These are phyloP conservation scores for Penicillium sp. DNA, from an alignment of 2,329 filamentous ascomycete species.

Conservation along the genomic window DNA sequence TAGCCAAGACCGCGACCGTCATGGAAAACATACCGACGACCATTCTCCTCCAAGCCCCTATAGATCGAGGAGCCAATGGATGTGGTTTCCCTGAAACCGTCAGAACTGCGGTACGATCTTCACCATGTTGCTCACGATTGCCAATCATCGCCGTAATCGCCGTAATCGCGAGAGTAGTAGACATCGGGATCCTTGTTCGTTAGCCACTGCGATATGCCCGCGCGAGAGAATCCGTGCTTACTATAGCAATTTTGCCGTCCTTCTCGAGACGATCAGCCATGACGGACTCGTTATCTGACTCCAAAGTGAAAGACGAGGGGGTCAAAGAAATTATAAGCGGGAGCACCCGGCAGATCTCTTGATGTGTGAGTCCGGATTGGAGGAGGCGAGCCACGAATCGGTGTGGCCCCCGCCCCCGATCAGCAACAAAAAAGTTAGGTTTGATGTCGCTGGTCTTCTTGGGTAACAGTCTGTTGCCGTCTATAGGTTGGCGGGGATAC, in stretches of 20 bases:
- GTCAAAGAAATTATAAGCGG: not conserved
- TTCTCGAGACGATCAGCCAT: not conserved
- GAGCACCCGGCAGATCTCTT: not conserved
- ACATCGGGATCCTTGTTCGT: constrained; percentile 1
- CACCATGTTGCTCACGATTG: constrained; percentile 4
- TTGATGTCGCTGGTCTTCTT: not conserved
- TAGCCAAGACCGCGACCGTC: not conserved
- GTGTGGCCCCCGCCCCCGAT: not conserved
- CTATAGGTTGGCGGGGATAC: not conserved
- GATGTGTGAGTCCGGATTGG: not conserved
- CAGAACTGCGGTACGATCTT: constrained; percentile 16
- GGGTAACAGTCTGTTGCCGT: not conserved
- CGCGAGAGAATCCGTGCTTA: not conserved
- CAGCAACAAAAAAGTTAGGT: not conserved
- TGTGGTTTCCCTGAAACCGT: constrained; percentile 15
- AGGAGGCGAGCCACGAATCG: not conserved
- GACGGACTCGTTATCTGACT: not conserved
- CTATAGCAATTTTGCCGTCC: not conserved
- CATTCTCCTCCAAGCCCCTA: constrained; percentile 21
- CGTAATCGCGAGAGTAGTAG: not conserved
- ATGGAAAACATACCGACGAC: constrained; percentile 17
- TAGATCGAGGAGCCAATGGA: constrained; percentile 25
- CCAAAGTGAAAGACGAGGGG: not conserved
- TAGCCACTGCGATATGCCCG: not conserved
- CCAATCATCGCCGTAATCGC: constrained; percentile 14